Base-by-base conservation (phyloP, 2,329 filamentous ascomycete species). In the Graphilbum fragrans region DNA sequence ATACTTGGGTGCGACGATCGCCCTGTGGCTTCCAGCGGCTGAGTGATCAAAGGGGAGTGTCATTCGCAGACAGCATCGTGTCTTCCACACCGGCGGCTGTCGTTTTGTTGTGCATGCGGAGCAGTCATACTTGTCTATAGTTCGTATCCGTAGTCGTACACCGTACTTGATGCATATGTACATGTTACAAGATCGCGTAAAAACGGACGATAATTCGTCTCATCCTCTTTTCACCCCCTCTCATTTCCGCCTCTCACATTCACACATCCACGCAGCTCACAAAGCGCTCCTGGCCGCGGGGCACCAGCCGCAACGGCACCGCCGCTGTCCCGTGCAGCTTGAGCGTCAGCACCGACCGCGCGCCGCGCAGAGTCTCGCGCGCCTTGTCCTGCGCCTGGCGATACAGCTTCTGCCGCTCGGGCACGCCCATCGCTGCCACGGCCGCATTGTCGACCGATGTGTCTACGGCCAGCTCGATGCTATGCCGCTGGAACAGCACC, bases 221-320 rank as follows among this genome's bases (percentile, higher is more conserved):
- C 29, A 20, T 29, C n/a, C n/a, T n/a, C n/a, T n/a, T n/a, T n/a
- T n/a, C n/a, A n/a, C n/a, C n/a, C n/a, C n/a, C n/a, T n/a, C 9
- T 12, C 36, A 21, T 5, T 6, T 6, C 12, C 25, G 14, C 29
- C 29, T 14, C 17, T 16, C 19, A n/a, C n/a, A n/a, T n/a, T n/a
- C n/a, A n/a, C n/a, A n/a, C 18, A 19, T 41, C 35, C 19, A 35
- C 35, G 52, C 62, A 61, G 34, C 58, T 53, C 31, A 73, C 60
- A 60, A 88, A 87, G 52, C 71, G 70, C 66, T 88, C 85, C 48
- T 72, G 60, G 0, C 83, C 83, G 49, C 80, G 74, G 61, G 63
- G 75, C 10, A 85, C 79, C 48, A 90, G 59, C 47, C 82, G 63
- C 33, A 90, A 62, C 0, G 80, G 79, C 27, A 90, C 74, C 41